phyloP scores from a whole-genome alignment of 192 early-diverging fungal genomes.

The Coemansia sp. region DNA sequence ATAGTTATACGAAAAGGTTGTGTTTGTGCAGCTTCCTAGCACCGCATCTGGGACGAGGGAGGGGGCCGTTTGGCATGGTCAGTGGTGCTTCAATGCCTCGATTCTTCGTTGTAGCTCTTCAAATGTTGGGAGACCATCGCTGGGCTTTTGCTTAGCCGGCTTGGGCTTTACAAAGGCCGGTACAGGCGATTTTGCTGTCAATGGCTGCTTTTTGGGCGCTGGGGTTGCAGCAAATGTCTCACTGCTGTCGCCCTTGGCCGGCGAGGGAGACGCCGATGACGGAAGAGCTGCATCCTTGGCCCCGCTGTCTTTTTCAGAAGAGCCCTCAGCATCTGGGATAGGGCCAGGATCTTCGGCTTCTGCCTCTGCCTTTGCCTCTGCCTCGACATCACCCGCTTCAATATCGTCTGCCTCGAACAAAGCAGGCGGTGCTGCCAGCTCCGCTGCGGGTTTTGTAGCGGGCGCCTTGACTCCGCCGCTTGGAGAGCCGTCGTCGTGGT shows the following conservation, averaged over 20 bases:
- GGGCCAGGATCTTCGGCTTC: too few species aligned
- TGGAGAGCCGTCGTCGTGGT: slow-evolving; percentile 20
- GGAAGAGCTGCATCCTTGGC: background rate
- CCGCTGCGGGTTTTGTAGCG: background rate
- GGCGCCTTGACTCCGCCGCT: slow-evolving; percentile 23
- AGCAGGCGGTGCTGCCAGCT: background rate
- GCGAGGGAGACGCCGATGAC: background rate
- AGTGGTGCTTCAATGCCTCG: slow-evolving; percentile 2
- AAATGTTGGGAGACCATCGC: slow-evolving; percentile 20
- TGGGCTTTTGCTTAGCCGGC: background rate
- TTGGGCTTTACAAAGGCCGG: background rate
- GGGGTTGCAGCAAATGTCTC: background rate
- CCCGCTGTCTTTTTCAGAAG: background rate
- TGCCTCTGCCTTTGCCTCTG: background rate
- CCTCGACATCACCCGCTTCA: background rate
- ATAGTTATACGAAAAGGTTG: background rate
- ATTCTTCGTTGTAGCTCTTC: background rate
- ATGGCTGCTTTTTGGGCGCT: background rate
- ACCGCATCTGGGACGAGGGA: too few species aligned
- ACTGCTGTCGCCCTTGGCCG: background rate
- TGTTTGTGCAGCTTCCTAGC: too few species aligned
- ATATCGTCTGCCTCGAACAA: background rate
- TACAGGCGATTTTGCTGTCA: background rate
- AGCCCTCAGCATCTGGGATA: too few species aligned
- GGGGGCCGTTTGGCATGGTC: too few species aligned